Base-by-base conservation (phyloP, 345 rosid species). In the Ricinus communis region DNA sequence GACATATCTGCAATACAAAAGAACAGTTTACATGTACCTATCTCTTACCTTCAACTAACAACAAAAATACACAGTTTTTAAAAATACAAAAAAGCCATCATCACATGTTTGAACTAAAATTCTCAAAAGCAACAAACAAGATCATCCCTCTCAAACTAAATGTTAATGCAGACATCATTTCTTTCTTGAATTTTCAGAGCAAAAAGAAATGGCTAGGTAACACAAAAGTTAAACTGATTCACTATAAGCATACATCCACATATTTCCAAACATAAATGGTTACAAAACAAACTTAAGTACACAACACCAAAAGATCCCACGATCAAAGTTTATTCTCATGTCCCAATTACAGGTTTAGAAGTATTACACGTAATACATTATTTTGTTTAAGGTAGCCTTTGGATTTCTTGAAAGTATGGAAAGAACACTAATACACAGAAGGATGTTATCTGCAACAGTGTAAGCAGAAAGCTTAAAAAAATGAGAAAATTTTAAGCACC, bases 1-100 rank as follows among this genome's bases (percentile, higher is more conserved):
- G 43, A 95, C 91, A 81, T 95, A 95, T 21, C 99, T 95, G 97
- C 81, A 77, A 80, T 68, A 66, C 46, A 16, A 74, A 82, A 74
- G 76, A n/a, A 54, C 36, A 51, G 25, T 65, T 67, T 38, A 60
- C 45, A 15, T 58, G 70, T 31, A 14, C n/a, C 56, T 22, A 14
- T 8, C 53, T 55, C 58, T 30, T 14, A 22, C 12, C 28, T 53
- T 70, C 24, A 60, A 61, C 24, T 57, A 52, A 50, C 54, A 68
- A 15, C 1, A 43, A 16, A 55, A 0, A 45, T 19, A 27, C 16
- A 27, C 22, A 24, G 45, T n/a, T n/a, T n/a, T n/a, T n/a, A 11
- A 73, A 41, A 30, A 68, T n/a, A 15, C 15, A 57, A 16, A 62
- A 5, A 3, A 15, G 61, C 49, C n/a, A 8, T 14, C 13, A 24